phyloP scores from a whole-genome alignment of 176 grass and related monocot species.

The Chrysopogon serrulatus region DNA sequence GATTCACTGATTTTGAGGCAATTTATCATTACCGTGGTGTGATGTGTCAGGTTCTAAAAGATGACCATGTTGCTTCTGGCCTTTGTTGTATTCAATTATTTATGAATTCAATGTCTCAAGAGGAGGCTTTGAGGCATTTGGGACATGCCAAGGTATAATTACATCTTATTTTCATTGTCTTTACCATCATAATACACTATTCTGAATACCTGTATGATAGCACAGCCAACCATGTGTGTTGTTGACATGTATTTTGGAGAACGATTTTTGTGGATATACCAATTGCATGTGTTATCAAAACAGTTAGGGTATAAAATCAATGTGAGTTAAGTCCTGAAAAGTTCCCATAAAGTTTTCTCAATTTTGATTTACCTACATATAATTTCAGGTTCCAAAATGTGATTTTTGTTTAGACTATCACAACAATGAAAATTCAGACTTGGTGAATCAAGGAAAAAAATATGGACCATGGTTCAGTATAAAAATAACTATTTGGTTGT shows the following conservation, averaged over 20 bases:
- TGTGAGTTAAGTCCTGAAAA: neutral
- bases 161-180: neutral
- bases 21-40: constrained; percentile 15
- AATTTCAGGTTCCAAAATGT: neutral
- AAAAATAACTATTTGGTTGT: neutral
- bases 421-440: neutral
- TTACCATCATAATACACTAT: constrained; percentile 14
- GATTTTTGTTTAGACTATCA: neutral
- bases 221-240: neutral
- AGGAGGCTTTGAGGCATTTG: constrained; percentile 90
- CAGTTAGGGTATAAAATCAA: neutral
- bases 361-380: neutral
- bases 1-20: neutral
- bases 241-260: neutral
- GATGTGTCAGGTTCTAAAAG: constrained; percentile 76
- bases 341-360: neutral
- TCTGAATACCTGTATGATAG: constrained; percentile 11
- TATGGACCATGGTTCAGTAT: neutral
- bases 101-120: constrained; percentile 88
- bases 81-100: constrained; percentile 95
- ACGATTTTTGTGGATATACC: neutral
- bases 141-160: constrained; percentile 73
- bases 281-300: neutral
- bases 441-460: neutral
- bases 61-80: constrained; percentile 89